Conservation (phyloP, 2,329 filamentous ascomycete genomes). For the Pseudocercospora fijiensis region DNA sequence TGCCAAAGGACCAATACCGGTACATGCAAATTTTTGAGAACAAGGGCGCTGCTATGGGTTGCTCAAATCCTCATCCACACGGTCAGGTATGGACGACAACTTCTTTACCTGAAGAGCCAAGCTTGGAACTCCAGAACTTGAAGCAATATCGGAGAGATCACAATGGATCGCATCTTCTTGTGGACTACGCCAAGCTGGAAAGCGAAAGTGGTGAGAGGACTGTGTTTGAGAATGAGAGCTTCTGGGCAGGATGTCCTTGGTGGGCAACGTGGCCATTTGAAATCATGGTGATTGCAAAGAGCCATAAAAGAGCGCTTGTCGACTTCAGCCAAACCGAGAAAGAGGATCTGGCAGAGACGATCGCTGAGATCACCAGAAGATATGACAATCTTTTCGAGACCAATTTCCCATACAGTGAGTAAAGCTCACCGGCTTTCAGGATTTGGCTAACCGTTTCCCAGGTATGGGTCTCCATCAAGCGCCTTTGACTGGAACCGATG, state of each 20-base stretch:
- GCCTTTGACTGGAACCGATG: conserved; percentile 74
- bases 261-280: conserved; percentile 99
- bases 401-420: conserved; percentile 86
- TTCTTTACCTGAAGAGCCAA: conserved; percentile 83
- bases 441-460: conserved; percentile 33
- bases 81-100: conserved; percentile 96
- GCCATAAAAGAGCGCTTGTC: conserved; percentile 79
- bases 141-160: conserved; percentile 73
- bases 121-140: conserved; percentile 74
- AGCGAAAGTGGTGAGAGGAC: conserved; percentile 77
- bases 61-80: conserved; percentile 96
- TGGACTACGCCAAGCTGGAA: conserved; percentile 84
- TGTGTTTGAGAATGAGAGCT: conserved; percentile 81
- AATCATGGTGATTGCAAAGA: conserved; percentile 81
- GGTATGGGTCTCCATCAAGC: conserved; percentile 95
- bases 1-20: conserved; percentile 73
- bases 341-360: conserved; percentile 72
- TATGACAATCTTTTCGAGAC: conserved; percentile 99
- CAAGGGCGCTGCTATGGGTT: conserved; percentile 96
- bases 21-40: conserved; percentile 99
- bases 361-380: conserved; percentile 82
- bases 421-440: not conserved
- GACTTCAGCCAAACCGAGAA: conserved; percentile 74
- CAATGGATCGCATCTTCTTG: conserved; percentile 71
- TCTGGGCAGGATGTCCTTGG: conserved; percentile 90